Percentiles rank a stretch among this genome's conserved stretches.
These are phyloP conservation scores for Diplodia seriata DNA, from an alignment of 2,329 filamentous ascomycete genomes.

Conservation along the genomic window DNA sequence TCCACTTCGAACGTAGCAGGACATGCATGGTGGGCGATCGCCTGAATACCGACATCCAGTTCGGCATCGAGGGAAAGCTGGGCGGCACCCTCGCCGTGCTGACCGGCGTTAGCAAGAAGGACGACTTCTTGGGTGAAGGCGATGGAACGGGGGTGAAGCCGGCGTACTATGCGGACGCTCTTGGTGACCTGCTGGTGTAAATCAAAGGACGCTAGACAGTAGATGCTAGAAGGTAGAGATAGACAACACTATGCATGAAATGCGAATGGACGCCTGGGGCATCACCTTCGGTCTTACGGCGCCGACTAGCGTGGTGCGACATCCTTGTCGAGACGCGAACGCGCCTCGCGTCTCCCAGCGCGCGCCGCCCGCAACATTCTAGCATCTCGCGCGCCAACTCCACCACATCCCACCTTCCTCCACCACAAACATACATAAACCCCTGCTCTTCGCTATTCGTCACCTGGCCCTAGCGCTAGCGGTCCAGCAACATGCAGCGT, in stretches of 20 bases:
- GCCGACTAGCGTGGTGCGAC: not conserved
- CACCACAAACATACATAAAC: not conserved
- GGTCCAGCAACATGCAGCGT: slow-evolving; percentile 45
- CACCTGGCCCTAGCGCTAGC: not conserved
- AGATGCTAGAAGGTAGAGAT: slow-evolving; percentile 18
- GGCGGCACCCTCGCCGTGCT: slow-evolving; percentile 91
- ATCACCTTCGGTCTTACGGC: slow-evolving; percentile 1
- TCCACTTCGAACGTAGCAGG: slow-evolving; percentile 79
- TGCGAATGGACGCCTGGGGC: slow-evolving; percentile 11
- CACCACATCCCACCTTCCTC: not conserved
- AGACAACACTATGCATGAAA: slow-evolving; percentile 3
- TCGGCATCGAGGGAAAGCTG: slow-evolving; percentile 87
- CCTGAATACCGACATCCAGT: slow-evolving; percentile 93
- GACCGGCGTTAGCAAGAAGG: slow-evolving; percentile 86
- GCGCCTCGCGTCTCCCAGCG: slow-evolving; percentile 33
- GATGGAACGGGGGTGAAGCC: slow-evolving; percentile 74
- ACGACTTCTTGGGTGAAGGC: slow-evolving; percentile 76
- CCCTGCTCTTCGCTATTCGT: not conserved
- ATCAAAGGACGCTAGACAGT: not conserved
- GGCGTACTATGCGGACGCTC: slow-evolving; percentile 80
- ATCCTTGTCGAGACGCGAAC: slow-evolving; percentile 25
- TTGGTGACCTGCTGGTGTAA: slow-evolving; percentile 72
- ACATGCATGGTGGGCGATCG: slow-evolving; percentile 97
- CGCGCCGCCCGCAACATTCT: slow-evolving; percentile 16
- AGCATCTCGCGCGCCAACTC: slow-evolving; percentile 5